phyloP scores from a whole-genome alignment of 495 filamentous ascomycete species.

The Lepidopterella palustris region DNA sequence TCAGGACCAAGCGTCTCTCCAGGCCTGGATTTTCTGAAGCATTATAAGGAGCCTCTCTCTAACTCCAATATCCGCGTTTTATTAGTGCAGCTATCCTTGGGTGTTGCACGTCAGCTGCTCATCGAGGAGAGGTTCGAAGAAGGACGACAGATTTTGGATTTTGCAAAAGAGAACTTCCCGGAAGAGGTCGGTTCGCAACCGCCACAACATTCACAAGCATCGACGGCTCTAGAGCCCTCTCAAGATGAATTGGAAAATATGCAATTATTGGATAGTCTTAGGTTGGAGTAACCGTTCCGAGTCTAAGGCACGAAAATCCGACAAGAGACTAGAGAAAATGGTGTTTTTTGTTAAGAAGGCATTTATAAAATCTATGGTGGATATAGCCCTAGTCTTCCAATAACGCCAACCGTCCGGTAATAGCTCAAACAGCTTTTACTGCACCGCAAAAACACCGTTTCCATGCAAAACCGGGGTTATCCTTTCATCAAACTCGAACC shows the following conservation, averaged over 20 bases:
- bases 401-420: not conserved
- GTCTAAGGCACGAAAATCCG: too few relatives aligned
- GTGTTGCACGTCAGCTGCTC: conserved; percentile 17
- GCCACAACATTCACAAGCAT: not conserved
- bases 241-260: conserved; percentile 5
- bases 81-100: conserved; percentile 19
- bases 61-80: not conserved
- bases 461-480: conserved; percentile 61
- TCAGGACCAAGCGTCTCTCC: conserved; percentile 10
- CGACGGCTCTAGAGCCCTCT: not conserved
- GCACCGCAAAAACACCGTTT: conserved; percentile 47
- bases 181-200: conserved; percentile 11
- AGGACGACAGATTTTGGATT: conserved; percentile 16
- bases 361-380: not conserved
- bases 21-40: conserved; percentile 13
- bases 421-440: conserved; percentile 34
- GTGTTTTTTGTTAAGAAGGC: too few relatives aligned
- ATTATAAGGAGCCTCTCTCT: not conserved
- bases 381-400: not conserved
- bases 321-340: too few relatives aligned
- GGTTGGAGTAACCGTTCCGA: not conserved
- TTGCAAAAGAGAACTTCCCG: conserved; percentile 18
- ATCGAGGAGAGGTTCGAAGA: conserved; percentile 17
- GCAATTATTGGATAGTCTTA: not conserved
- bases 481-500: conserved; percentile 34